A percentile compares a stretch with the other conserved stretches of the same genome.
Conservation (phyloP, 2,329 filamentous ascomycete species). For the Penicillium sclerotiorum region DNA sequence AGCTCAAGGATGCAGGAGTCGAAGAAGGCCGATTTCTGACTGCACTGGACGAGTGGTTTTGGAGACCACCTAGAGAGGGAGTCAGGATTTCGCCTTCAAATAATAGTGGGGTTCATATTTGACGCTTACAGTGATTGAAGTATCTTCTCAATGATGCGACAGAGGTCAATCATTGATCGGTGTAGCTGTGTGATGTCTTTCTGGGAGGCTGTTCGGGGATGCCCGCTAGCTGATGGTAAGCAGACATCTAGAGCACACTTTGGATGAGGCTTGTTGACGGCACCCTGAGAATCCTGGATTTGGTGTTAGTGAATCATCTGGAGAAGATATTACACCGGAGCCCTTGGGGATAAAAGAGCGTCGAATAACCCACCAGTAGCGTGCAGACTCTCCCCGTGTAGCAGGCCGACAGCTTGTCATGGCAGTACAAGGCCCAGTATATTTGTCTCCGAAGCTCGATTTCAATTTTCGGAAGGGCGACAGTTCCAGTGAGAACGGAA, state of each 20-base stretch:
- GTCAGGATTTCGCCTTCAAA: not conserved
- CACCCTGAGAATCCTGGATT: conserved; percentile 38
- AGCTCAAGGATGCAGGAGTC: conserved; percentile 36
- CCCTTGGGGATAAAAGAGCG: too few relatives aligned
- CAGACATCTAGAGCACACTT: conserved; percentile 12
- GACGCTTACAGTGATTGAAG: conserved; percentile 31
- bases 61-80: conserved; percentile 32
- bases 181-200: conserved; percentile 25
- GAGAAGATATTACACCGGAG: too few relatives aligned
- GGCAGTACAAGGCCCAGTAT: conserved; percentile 42
- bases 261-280: conserved; percentile 30
- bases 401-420: conserved; percentile 38
- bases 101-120: too few relatives aligned
- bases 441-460: conserved; percentile 38
- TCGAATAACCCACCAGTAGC: conserved; percentile 35
- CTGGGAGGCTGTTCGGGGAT: conserved; percentile 20
- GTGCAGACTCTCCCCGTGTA: conserved; percentile 42
- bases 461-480: conserved; percentile 29
- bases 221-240: conserved; percentile 18
- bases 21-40: conserved; percentile 31
- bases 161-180: conserved; percentile 29
- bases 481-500: conserved; percentile 28
- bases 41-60: conserved; percentile 25
- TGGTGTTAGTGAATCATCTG: too few relatives aligned
- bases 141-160: conserved; percentile 37